Evolutionary conservation across 352 stramenopile genomes (phyloP), one percentile per base, ranked within the genome.

Genomic region (Peronospora farinosa): DNA sequence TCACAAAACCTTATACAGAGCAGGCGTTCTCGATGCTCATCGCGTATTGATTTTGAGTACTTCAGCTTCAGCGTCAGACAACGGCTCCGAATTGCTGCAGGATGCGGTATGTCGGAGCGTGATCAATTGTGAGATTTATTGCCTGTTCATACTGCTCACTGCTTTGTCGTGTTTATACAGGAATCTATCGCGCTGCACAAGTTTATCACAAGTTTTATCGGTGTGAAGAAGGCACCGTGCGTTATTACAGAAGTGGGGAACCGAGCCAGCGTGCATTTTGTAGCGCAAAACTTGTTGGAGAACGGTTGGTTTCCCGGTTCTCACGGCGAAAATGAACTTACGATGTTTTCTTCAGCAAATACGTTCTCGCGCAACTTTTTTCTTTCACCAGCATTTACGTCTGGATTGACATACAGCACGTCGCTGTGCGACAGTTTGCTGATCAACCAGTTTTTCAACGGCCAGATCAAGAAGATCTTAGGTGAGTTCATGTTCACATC

Each of bases 361-460:
- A 55, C 69, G 10, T 84, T 92, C n/a, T 80, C 78, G 25, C 65
- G 71, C 30, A 82, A 91, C 43, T 91, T 91, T 52, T 86, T 83
- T 48, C n/a, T 88, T 17, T 91, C 79, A 1, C 78, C 79, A 5
- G 77, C 78, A 17, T 93, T 93, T 44, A 78, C 82, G 0, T 88
- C 78, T n/a, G 82, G 82, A 2, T 60, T 93, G 35, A 81, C 82
- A 23, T 93, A 90, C 68, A 91, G 79, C 65, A 85, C 77, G 10
- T 91, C 79, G 13, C 65, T 93, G 23, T 93, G 82, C 32, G 82
- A 93, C 57, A 91, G 77, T 40, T 40, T 93, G 7, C 81, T 93
- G 19, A 89, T 93, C 66, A 93, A 93, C 56, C 79, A 91, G 67
- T 93, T 86, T 54, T 93, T 91, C 60, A 93, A 91, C 54, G 63